Percentiles rank a stretch among this genome's conserved stretches.
phyloP scores from a whole-genome alignment of 169 alveolate species.

The Plasmodium sp. region DNA sequence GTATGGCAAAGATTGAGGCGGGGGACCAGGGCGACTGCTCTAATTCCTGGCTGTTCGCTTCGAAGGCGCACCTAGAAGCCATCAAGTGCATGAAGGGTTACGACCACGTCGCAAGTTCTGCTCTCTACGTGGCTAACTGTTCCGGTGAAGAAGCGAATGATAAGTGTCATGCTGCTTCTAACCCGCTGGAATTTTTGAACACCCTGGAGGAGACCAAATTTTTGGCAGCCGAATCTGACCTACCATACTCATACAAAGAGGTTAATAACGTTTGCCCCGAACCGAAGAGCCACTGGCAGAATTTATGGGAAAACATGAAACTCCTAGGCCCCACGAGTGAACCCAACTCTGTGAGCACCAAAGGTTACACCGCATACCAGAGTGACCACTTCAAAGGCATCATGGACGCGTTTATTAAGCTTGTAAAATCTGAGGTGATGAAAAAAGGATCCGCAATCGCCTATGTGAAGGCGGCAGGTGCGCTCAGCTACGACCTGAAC shows the following conservation, averaged over 20 bases:
- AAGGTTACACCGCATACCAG: background rate
- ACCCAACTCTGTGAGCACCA: background rate
- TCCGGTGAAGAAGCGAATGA: background rate
- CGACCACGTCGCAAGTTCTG: background rate
- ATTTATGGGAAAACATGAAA: background rate
- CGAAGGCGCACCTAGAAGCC: slow-evolving; percentile 7
- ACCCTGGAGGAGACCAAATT: background rate
- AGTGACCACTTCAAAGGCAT: background rate
- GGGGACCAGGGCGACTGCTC: slow-evolving; percentile 15
- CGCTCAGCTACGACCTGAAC: slow-evolving; percentile 26
- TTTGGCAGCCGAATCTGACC: background rate
- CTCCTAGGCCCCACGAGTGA: background rate
- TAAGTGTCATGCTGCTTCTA: background rate
- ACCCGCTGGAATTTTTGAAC: slow-evolving; percentile 15
- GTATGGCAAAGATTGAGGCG: background rate
- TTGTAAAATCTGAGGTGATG: slow-evolving; percentile 20
- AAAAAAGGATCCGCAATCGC: slow-evolving; percentile 48
- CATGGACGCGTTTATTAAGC: slow-evolving; percentile 16
- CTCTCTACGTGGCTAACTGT: slow-evolving; percentile 11
- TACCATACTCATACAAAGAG: background rate
- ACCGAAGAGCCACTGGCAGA: background rate
- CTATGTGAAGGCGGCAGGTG: slow-evolving; percentile 9
- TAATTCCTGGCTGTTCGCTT: slow-evolving; percentile 5
- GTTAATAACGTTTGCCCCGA: background rate
- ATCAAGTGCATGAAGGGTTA: slow-evolving; percentile 17